A percentile compares a stretch with the other conserved stretches of the same genome.
phyloP scores from a whole-genome alignment of 208 protist genomes.

The Wallacemonas sp. region DNA sequence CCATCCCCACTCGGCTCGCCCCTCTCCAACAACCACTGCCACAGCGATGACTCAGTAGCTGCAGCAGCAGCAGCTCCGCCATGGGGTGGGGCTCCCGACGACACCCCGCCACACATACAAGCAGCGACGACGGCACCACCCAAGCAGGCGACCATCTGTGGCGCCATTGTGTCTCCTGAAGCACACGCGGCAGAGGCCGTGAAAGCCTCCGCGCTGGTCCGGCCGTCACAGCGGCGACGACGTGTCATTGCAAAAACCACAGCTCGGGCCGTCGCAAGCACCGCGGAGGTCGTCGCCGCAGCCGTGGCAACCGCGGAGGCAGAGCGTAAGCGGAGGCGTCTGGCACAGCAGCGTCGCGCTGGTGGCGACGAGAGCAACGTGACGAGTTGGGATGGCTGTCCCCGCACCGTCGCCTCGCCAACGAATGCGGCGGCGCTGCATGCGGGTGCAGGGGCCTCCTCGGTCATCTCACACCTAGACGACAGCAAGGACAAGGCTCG shows the following conservation, averaged over 20 bases:
- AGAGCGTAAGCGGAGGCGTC: not conserved
- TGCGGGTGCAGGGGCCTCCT: too few relatives aligned
- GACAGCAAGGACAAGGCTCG: too few relatives aligned
- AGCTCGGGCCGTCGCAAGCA: not conserved
- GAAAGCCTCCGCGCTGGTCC: conserved; percentile 1
- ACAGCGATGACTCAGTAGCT: too few relatives aligned
- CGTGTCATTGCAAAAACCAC: conserved; percentile 4
- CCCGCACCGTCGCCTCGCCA: too few relatives aligned
- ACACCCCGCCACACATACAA: not conserved
- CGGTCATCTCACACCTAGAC: too few relatives aligned
- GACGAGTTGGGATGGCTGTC: too few relatives aligned
- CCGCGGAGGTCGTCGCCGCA: not conserved
- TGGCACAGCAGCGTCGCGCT: not conserved
- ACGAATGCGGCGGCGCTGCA: too few relatives aligned
- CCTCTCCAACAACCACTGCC: not conserved
- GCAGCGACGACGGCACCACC: not conserved
- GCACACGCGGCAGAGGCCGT: not conserved
- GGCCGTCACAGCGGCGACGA: not conserved
- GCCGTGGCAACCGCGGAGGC: not conserved
- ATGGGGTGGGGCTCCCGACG: too few relatives aligned
- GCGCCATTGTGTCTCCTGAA: too few relatives aligned
- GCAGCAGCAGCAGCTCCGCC: not conserved
- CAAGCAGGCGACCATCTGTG: not conserved
- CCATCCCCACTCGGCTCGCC: not conserved
- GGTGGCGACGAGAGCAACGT: too few relatives aligned